A percentile compares a stretch with the other conserved stretches of the same genome.
These are phyloP conservation scores for Geranium brycei DNA, from an alignment of 345 rosid species.

Conservation along the genomic window DNA sequence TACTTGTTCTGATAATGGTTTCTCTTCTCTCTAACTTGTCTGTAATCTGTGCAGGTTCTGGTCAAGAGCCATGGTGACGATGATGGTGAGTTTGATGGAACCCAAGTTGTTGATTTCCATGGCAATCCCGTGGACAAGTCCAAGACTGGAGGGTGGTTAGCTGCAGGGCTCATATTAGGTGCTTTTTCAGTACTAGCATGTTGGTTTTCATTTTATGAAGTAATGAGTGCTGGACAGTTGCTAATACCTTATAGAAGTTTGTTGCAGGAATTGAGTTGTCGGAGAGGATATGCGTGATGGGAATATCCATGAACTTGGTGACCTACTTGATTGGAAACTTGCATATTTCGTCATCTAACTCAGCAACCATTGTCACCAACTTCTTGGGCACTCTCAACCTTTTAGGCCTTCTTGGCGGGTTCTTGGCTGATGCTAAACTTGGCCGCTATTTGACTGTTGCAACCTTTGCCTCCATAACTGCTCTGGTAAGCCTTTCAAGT, in stretches of 20 bases:
- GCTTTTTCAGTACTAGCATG: not conserved
- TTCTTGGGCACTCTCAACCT: constrained; percentile 90
- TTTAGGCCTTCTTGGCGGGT: constrained; percentile 80
- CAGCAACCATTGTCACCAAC: constrained; percentile 74
- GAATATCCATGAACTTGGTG: constrained; percentile 82
- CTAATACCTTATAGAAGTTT: not conserved
- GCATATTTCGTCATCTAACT: constrained; percentile 67
- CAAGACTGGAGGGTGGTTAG: constrained; percentile 84
- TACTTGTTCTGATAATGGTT: not conserved
- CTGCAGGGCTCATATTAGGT: constrained; percentile 89
- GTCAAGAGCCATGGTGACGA: constrained; percentile 29
- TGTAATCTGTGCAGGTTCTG: constrained; percentile 27
- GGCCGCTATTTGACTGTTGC: constrained; percentile 74
- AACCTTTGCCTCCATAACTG: constrained; percentile 48
- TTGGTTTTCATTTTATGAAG: not conserved
- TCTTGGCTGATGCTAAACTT: constrained; percentile 82
- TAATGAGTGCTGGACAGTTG: not conserved
- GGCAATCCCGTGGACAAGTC: constrained; percentile 66
- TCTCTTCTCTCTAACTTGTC: not conserved
- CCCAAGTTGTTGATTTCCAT: constrained; percentile 30
- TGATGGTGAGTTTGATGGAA: constrained; percentile 23
- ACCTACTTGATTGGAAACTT: constrained; percentile 66
- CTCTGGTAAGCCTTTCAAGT: constrained; percentile 33
- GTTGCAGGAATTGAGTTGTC: constrained; percentile 70
- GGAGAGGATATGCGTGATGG: constrained; percentile 86